Base-by-base conservation (phyloP, 2,329 filamentous ascomycete genomes). In the Grosmannia clavigera region DNA sequence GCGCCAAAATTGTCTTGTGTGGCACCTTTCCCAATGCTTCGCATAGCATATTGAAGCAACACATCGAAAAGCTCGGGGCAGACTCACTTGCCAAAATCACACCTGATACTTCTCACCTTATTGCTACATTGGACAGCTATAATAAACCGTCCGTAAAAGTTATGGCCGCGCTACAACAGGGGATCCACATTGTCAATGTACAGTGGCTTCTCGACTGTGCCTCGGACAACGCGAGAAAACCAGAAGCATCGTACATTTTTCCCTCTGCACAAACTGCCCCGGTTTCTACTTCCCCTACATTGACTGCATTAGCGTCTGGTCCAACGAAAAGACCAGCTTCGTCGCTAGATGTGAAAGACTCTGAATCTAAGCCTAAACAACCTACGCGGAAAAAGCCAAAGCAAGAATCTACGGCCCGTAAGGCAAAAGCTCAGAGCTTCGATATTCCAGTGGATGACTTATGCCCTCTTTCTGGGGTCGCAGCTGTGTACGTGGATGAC, bases 401-500 rank as follows among this genome's bases (percentile, higher is more conserved):
- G 59, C 60, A 40, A 1, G 58, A 27, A n/a, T 35, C 65, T 40
- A 29, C n/a, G 1, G 40, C 33, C n/a, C n/a, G 38, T 16, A 14
- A 52, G 7, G 22, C 22, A 35, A 62, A 66, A 25, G 60, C 60
- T 33, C 68, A 67, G n/a, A 43, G 50, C 6, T 14, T 76, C 3
- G 69, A 69, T 14, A 75, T 85, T 51, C 80, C 81, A 0, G 63
- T 83, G 2, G 82, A 85, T 61, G 75, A 78, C 38, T 69, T 68
- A 19, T 76, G 73, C 57, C 66, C 69, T 2, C 66, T 75, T 2
- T 9, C 61, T 12, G 68, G 50, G 9, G 4, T 66, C 16, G 76
- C 74, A 50, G 68, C 72, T 22, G 88, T 95, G 38, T 84, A 87
- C 67, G 81, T 92, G 60, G 86, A 86, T 62, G 72, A 79, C 1